Evolutionary conservation across 2,329 filamentous ascomycete genomes (phyloP), one percentile per base, ranked within the genome.

Genomic region (Zalaria sp.): DNA sequence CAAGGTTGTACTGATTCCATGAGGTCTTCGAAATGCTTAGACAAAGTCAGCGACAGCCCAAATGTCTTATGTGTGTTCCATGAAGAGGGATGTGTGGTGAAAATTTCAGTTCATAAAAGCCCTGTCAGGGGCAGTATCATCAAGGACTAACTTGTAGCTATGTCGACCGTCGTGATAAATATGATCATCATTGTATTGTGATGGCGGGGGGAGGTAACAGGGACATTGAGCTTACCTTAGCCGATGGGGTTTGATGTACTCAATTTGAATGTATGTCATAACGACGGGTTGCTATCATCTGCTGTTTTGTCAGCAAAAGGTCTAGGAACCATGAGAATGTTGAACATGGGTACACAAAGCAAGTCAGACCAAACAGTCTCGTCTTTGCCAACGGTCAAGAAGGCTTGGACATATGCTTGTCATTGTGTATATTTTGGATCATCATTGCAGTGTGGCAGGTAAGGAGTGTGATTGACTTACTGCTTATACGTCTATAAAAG

Each of bases 331-430:
- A 32, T 7, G 7, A n/a, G 38, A 35, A 40, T 35, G 11, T n/a
- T 25, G 41, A 10, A 5, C 25, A 25, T 28, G 37, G 25, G 26
- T 5, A 29, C 27, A 25, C 6, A 5, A 37, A 5, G 31, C 29
- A 26, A 37, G 39, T 50, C 48, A 50, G 48, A 44, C 45, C 43
- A 40, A 47, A 49, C 44, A 41, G 49, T 57, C 43, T 59, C 56
- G 53, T 57, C 56, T 54, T 46, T 46, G 49, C 53, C 50, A 51
- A 57, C 55, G 53, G 51, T 56, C 51, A 57, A 52, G 53, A 53
- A 50, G 52, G 53, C 56, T 60, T 55, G 56, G 58, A 60, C 58
- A 60, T 60, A 60, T 60, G 58, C 58, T 60, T 60, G 57, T 60
- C 58, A 50, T 57, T 57, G 48, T 48, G 52, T 51, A 48, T 32